Evolutionary conservation across 495 filamentous ascomycete genomes (phyloP).

Genomic region (Jackrogersella multiformis): DNA sequence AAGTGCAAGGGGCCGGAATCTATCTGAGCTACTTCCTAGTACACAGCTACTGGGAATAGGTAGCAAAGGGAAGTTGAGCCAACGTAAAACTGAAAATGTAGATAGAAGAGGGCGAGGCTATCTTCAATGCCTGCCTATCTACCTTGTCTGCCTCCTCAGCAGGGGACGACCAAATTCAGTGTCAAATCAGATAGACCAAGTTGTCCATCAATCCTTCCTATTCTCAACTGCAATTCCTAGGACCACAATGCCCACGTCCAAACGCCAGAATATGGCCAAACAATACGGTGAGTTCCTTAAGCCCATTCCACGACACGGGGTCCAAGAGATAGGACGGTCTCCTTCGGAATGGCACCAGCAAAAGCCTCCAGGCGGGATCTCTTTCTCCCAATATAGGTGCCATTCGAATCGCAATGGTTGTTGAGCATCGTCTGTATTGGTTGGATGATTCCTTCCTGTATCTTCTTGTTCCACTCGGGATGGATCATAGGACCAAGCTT

Average conservation of each 20-base stretch:
- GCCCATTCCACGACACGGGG: constrained; percentile 16
- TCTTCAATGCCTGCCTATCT: not conserved
- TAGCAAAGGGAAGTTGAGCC: not conserved
- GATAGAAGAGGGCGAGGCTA: not conserved
- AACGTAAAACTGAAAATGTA: not conserved
- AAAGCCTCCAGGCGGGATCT: constrained; percentile 26
- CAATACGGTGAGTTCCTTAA: not conserved
- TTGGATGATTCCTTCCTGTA: constrained; percentile 39
- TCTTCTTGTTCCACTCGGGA: constrained; percentile 35
- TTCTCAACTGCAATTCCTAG: not conserved
- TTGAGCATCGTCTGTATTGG: constrained; percentile 54
- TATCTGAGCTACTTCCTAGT: not conserved
- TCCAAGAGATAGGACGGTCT: constrained; percentile 2
- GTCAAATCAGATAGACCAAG: not conserved
- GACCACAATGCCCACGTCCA: not conserved
- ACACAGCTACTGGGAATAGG: not conserved
- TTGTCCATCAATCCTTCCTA: not conserved
- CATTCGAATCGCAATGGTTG: constrained; percentile 45
- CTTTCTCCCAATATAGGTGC: constrained; percentile 28
- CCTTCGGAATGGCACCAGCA: constrained; percentile 23
- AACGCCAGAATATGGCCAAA: not conserved
- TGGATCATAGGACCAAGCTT: constrained; percentile 50
- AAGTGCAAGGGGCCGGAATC: not conserved
- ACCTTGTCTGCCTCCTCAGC: not conserved
- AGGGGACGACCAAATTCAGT: not conserved